These are phyloP conservation scores for Thelonectria blattea DNA, from an alignment of 2,329 filamentous ascomycete species.

Conservation along the genomic window DNA sequence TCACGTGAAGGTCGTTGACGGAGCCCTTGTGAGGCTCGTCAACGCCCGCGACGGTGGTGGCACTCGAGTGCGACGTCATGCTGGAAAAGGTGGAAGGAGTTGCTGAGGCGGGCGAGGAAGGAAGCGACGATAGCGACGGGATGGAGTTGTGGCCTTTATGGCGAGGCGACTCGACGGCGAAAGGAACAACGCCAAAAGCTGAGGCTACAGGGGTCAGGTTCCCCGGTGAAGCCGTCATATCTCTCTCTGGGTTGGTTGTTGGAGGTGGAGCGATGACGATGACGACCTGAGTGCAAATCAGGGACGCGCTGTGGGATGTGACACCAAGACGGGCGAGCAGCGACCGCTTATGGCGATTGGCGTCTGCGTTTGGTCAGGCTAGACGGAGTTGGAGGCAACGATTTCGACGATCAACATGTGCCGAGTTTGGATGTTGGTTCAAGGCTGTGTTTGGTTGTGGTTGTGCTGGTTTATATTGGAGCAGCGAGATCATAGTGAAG, in stretches of 20 bases:
- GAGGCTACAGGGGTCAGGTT: constrained; percentile 42
- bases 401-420: too few relatives aligned
- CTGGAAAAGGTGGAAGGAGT: constrained; percentile 21
- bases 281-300: constrained; percentile 13
- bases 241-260: constrained; percentile 4
- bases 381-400: not conserved
- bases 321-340: constrained; percentile 13
- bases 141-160: constrained; percentile 34
- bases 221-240: constrained; percentile 41
- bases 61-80: constrained; percentile 22
- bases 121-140: constrained; percentile 21
- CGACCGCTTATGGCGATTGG: not conserved
- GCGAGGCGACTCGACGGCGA: constrained; percentile 28
- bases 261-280: constrained; percentile 16
- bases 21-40: constrained; percentile 9
- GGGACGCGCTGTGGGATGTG: constrained; percentile 8
- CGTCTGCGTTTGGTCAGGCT: not conserved
- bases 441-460: too few relatives aligned
- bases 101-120: constrained; percentile 9
- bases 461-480: not conserved
- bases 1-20: constrained; percentile 13
- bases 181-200: constrained; percentile 44
- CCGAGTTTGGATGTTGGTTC: too few relatives aligned
- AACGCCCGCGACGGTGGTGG: not conserved
- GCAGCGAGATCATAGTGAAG: not conserved